These are phyloP conservation scores for Penicillium occitanis DNA, from an alignment of 2,329 filamentous ascomycete species.

Conservation along the genomic window DNA sequence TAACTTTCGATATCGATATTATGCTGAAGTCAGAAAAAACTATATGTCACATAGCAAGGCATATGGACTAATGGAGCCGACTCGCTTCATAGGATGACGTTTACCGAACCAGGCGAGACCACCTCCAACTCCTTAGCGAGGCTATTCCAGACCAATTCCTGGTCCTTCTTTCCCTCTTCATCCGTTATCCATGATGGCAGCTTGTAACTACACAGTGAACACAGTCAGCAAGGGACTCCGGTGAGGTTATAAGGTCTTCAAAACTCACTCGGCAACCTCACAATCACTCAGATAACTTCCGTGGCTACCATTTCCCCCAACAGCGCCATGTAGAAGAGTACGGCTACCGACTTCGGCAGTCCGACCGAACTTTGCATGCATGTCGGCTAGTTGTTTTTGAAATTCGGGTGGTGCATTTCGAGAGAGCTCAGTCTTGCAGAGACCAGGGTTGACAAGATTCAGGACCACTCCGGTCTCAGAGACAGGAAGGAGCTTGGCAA, in stretches of 20 bases:
- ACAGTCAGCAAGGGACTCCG: not conserved
- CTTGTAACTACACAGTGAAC: not conserved
- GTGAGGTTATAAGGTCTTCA: not conserved
- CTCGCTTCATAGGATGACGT: not conserved
- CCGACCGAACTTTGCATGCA: constrained; percentile 27
- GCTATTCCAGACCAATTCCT: constrained; percentile 10
- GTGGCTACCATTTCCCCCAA: constrained; percentile 31
- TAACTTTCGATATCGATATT: not conserved
- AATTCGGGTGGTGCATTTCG: constrained; percentile 29
- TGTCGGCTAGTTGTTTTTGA: constrained; percentile 26
- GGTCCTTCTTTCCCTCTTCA: constrained; percentile 10
- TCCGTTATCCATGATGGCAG: constrained; percentile 18
- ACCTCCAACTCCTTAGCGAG: constrained; percentile 19
- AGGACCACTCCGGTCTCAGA: constrained; percentile 32
- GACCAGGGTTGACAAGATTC: constrained; percentile 35
- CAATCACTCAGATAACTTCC: constrained; percentile 22
- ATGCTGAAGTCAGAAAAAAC: not conserved
- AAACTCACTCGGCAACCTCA: constrained; percentile 19
- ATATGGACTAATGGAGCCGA: not conserved
- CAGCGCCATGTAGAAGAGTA: constrained; percentile 32
- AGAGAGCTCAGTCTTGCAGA: constrained; percentile 30
- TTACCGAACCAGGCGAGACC: constrained; percentile 15
- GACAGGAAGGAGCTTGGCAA: constrained; percentile 28
- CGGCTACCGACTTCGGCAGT: constrained; percentile 34
- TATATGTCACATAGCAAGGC: not conserved